A percentile compares a stretch with the other conserved stretches of the same genome.
These are phyloP conservation scores for Globisporangium spinosum DNA, from an alignment of 352 stramenopile species.

Conservation along the genomic window DNA sequence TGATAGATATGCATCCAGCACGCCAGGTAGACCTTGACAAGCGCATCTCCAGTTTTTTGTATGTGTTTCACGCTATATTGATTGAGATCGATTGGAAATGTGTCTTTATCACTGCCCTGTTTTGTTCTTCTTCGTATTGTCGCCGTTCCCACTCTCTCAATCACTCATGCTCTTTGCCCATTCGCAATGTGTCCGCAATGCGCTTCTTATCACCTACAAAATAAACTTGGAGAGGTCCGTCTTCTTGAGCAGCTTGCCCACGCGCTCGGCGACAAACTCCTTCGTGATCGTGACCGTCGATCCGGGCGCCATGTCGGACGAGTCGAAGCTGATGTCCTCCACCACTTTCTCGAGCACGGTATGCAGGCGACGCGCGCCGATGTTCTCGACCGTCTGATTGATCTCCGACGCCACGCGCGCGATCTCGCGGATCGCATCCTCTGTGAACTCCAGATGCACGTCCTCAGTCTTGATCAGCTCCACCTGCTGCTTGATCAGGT, in stretches of 20 bases:
- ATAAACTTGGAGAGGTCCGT: constrained; percentile 98
- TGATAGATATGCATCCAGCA: not conserved
- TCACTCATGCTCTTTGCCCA: not conserved
- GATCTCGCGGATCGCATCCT: constrained; percentile 97
- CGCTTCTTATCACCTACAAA: constrained; percentile 70
- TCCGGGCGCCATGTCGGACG: constrained; percentile 87
- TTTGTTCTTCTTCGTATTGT: not conserved
- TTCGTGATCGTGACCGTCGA: constrained; percentile 91
- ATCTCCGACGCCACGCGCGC: constrained; percentile 93
- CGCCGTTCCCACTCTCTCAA: not conserved
- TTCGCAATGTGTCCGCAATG: not conserved
- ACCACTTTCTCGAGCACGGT: constrained; percentile 98
- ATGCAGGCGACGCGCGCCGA: constrained; percentile 97
- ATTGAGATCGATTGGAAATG: not conserved
- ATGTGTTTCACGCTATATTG: not conserved
- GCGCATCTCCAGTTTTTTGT: not conserved
- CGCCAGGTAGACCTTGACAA: not conserved
- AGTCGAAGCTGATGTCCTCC: constrained; percentile 98
- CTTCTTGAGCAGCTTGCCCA: constrained; percentile 93
- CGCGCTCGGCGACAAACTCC: constrained; percentile 91
- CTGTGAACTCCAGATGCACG: constrained; percentile 94
- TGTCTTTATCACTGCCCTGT: not conserved
- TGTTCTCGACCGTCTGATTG: constrained; percentile 98
- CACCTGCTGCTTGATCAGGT: constrained; percentile 97
- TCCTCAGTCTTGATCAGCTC: constrained; percentile 97